These are phyloP conservation scores for Saitozyma sp. DNA, from an alignment of 768 basidiomycete species.

Conservation along the genomic window DNA sequence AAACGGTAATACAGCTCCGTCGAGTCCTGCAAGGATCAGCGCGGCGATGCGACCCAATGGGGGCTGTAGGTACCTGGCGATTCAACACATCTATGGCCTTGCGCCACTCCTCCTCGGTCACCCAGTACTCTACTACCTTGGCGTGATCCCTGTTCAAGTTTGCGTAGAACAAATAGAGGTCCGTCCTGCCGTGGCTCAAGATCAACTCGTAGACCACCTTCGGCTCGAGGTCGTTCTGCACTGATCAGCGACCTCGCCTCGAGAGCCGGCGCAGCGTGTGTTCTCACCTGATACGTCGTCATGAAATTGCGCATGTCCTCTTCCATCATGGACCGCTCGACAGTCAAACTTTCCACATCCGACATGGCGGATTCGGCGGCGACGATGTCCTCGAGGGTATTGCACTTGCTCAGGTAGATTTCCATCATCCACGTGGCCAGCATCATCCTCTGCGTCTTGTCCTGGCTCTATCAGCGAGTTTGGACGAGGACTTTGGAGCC, in stretches of 20 bases:
- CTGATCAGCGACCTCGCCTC: background rate
- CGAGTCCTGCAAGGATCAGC: constrained; percentile 60
- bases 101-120: constrained; percentile 86
- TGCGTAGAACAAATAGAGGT: constrained; percentile 89
- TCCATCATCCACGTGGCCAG: constrained; percentile 97
- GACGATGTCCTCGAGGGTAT: constrained; percentile 89
- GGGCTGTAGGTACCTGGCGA: constrained; percentile 64
- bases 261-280: background rate
- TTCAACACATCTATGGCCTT: constrained; percentile 88
- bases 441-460: constrained; percentile 92
- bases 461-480: constrained; percentile 58
- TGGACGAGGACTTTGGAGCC: background rate
- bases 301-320: constrained; percentile 93
- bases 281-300: constrained; percentile 81
- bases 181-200: constrained; percentile 85
- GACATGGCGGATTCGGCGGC: constrained; percentile 71
- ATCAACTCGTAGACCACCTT: constrained; percentile 89
- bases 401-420: constrained; percentile 94
- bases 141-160: constrained; percentile 74
- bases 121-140: constrained; percentile 86
- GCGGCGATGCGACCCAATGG: no score
- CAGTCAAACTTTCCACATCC: constrained; percentile 78
- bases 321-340: constrained; percentile 78
- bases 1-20: constrained; percentile 91
- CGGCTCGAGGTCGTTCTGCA: constrained; percentile 76